Evolutionary conservation across 1,284 basidiomycete genomes (phyloP).

Genomic region (Inonotus hispidus): DNA sequence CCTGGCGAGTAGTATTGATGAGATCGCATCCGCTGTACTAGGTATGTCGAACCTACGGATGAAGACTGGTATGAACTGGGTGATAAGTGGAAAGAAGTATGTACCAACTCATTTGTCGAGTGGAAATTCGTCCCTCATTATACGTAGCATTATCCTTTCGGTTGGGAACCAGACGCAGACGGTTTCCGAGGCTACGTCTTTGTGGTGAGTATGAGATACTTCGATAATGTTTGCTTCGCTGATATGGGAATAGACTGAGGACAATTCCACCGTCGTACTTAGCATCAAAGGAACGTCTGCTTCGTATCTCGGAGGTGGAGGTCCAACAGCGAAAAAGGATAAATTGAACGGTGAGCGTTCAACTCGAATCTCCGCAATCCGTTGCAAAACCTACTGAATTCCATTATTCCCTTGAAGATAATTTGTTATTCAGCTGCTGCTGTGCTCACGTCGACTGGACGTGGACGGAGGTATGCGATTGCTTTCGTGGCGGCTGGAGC

Average conservation of each 20-base stretch:
- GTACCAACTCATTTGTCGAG: constrained; percentile 23
- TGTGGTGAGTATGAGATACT: constrained; percentile 33
- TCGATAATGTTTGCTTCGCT: neutral
- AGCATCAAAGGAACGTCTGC: constrained; percentile 94
- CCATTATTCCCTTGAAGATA: constrained; percentile 29
- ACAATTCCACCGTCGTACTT: constrained; percentile 84
- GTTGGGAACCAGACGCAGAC: constrained; percentile 86
- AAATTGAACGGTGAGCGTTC: constrained; percentile 52
- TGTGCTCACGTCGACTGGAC: constrained; percentile 93
- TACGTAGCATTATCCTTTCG: constrained; percentile 73
- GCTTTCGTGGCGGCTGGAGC: constrained; percentile 76
- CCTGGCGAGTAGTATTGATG: neutral
- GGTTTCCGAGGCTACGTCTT: constrained; percentile 92
- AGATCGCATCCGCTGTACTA: neutral
- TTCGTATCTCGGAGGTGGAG: constrained; percentile 63
- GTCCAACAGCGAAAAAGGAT: constrained; percentile 86
- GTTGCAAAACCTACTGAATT: constrained; percentile 44
- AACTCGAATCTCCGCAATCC: neutral
- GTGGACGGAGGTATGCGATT: constrained; percentile 94
- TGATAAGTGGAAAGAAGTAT: constrained; percentile 59
- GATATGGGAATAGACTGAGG: constrained; percentile 37
- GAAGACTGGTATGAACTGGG: constrained; percentile 75
- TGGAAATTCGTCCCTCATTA: neutral
- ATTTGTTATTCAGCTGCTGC: constrained; percentile 96
- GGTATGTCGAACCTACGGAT: constrained; percentile 43